Evolutionary conservation across 805 yeast species (phyloP).

Genomic region (Tetrapisispora namnaoensis): DNA sequence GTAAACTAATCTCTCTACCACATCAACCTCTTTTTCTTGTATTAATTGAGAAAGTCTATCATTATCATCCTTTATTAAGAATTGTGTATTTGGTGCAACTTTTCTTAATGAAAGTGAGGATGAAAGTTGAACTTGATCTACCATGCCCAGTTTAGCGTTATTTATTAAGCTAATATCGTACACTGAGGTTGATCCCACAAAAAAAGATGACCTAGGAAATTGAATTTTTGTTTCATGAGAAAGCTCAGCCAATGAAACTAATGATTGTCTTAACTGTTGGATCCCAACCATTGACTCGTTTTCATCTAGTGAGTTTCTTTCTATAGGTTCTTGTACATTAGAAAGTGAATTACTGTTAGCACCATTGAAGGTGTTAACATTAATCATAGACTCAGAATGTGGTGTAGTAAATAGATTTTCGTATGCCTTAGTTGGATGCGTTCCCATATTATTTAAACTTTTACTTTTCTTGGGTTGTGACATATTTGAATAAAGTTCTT

Average conservation of each 20-base stretch:
- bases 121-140: conserved; percentile 72
- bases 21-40: conserved; percentile 71
- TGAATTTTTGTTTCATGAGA: conserved; percentile 34
- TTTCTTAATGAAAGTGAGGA: conserved; percentile 60
- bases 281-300: background rate
- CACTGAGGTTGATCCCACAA: conserved; percentile 79
- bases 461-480: background rate
- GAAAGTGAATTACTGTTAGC: background rate
- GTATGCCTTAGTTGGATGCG: background rate
- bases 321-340: background rate
- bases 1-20: conserved; percentile 75
- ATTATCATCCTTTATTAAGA: conserved; percentile 72
- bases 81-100: conserved; percentile 68
- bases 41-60: conserved; percentile 56
- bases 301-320: background rate
- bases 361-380: background rate
- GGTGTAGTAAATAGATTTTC: background rate
- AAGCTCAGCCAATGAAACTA: background rate
- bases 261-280: background rate
- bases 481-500: background rate
- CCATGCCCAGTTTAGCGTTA: conserved; percentile 51
- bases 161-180: conserved; percentile 67
- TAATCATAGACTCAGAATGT: background rate
- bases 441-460: background rate
- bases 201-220: conserved; percentile 82